Percentiles rank a stretch among this genome's conserved stretches.
Conservation (phyloP, 108 stramenopile species). For the Fragilariopsis cylindrus region DNA sequence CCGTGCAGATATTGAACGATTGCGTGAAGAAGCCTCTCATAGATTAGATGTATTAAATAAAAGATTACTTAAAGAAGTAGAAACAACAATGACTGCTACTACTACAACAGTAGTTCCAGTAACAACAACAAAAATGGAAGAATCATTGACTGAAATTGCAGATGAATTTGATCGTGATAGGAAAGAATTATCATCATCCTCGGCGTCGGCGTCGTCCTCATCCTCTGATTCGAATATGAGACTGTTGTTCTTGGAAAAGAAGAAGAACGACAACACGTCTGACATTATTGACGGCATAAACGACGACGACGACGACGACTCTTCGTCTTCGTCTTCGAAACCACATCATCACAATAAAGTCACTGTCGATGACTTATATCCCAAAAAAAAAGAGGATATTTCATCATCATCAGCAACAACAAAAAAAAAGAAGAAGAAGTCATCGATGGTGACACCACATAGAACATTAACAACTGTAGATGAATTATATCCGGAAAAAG, state of each 20-base stretch:
- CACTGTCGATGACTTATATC: too few relatives aligned
- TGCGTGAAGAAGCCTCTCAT: constrained; percentile 61
- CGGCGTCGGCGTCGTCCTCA: background rate
- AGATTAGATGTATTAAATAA: constrained; percentile 54
- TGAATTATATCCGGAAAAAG: too few relatives aligned
- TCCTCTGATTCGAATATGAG: background rate
- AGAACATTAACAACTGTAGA: too few relatives aligned
- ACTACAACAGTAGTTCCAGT: background rate
- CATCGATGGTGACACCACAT: too few relatives aligned
- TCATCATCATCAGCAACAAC: too few relatives aligned
- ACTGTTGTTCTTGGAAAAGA: background rate
- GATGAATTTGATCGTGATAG: constrained; percentile 9
- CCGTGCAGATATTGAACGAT: constrained; percentile 58
- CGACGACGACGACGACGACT: too few relatives aligned
- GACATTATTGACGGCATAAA: background rate
- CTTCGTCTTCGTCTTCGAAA: background rate
- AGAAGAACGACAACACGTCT: background rate
- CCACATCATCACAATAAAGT: too few relatives aligned
- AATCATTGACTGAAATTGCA: background rate
- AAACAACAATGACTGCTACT: background rate
- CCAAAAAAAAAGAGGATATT: too few relatives aligned
- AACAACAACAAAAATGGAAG: background rate
- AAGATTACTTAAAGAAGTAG: constrained; percentile 4
- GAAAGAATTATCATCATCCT: background rate
- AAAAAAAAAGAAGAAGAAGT: too few relatives aligned